Evolutionary conservation across 306 rosid genomes (phyloP).

Genomic region (Clitoria ternatea): DNA sequence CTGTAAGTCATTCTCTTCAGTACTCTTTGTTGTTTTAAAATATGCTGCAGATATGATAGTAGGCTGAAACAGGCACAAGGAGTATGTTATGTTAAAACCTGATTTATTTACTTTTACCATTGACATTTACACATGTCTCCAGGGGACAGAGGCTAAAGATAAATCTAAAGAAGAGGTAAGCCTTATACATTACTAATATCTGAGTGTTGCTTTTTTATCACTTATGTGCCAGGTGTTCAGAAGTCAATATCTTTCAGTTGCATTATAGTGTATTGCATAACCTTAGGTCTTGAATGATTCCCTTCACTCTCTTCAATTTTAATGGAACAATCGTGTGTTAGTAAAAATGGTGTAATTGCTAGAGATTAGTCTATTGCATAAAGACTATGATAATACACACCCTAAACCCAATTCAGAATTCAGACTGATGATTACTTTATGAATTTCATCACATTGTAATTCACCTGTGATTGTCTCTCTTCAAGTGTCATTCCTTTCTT

Average conservation of each 20-base stretch:
- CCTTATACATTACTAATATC: not conserved
- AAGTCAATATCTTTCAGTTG: not conserved
- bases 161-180: conserved; percentile 41
- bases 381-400: not conserved
- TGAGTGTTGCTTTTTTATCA: not conserved
- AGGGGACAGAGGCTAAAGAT: conserved; percentile 42
- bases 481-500: not conserved
- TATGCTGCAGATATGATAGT: not conserved
- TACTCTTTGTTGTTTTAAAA: not conserved
- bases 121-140: conserved; percentile 27
- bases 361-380: not conserved
- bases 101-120: not conserved
- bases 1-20: conserved; percentile 48
- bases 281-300: not conserved
- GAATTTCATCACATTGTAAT: not conserved
- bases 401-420: not conserved
- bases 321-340: not conserved
- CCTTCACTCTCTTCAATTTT: not conserved
- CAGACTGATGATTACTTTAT: not conserved
- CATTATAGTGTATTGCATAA: not conserved
- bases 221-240: not conserved
- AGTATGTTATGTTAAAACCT: not conserved
- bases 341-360: not conserved
- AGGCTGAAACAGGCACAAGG: not conserved
- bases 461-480: not conserved